Conservation (phyloP, 148 eudicot species). For the Fagopyrum homotropicum region DNA sequence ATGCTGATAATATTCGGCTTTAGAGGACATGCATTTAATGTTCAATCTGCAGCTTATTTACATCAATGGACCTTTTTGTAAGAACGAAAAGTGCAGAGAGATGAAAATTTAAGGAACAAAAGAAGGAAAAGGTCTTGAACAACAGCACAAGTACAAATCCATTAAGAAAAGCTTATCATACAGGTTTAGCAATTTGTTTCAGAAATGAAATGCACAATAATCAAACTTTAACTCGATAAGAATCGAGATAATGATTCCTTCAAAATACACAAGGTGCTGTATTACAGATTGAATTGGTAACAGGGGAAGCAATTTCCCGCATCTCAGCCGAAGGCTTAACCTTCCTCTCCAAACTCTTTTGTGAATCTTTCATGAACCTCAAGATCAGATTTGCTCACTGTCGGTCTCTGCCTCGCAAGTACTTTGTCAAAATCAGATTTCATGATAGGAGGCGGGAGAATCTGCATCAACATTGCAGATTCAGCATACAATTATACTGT, state of each 20-base stretch:
- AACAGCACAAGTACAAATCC: not conserved
- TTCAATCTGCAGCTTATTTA: not conserved
- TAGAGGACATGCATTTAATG: not conserved
- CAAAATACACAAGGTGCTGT: conserved; percentile 2
- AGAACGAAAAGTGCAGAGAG: not conserved
- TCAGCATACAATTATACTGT: not conserved
- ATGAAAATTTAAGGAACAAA: not conserved
- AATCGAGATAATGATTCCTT: conserved; percentile 7
- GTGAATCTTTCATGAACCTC: conserved; percentile 93
- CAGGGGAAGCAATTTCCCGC: not conserved
- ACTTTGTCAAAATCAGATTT: conserved; percentile 88
- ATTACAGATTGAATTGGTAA: not conserved
- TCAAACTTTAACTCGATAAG: not conserved
- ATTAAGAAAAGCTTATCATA: conserved; percentile 3
- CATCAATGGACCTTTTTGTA: not conserved
- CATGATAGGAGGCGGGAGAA: conserved; percentile 77
- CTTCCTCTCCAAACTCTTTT: conserved; percentile 93
- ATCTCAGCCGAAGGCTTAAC: conserved; percentile 24
- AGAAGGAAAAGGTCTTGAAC: not conserved
- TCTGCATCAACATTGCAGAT: conserved; percentile 38
- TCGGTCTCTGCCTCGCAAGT: conserved; percentile 84
- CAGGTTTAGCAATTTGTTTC: conserved; percentile 3
- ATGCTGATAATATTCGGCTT: not conserved
- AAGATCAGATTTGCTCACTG: conserved; percentile 90
- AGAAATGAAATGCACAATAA: conserved; percentile 9